phyloP scores from a whole-genome alignment of 2,329 filamentous ascomycete species.

The Pseudomassariella vexata region DNA sequence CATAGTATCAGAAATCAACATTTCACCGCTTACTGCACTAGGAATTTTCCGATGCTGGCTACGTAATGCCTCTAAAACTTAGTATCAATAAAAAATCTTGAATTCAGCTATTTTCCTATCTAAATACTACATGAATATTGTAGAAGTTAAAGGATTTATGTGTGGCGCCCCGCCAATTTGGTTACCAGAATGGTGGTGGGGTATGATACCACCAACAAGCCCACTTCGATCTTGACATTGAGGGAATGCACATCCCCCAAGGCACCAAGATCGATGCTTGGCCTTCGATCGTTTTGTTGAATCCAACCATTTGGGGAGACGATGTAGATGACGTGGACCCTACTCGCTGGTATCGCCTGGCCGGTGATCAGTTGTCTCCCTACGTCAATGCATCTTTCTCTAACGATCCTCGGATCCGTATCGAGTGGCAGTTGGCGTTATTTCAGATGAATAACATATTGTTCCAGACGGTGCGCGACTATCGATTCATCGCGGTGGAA shows the following conservation, averaged over 20 bases:
- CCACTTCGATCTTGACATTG: conserved; percentile 12
- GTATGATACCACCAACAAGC: conserved; percentile 11
- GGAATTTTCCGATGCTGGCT: too few relatives aligned
- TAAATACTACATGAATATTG: too few relatives aligned
- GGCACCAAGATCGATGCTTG: conserved; percentile 15
- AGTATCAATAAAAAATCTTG: too few relatives aligned
- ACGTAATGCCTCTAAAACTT: too few relatives aligned
- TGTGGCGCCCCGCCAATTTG: conserved; percentile 6
- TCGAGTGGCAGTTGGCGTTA: conserved; percentile 18
- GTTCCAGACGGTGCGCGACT: conserved; percentile 13
- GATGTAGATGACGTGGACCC: conserved; percentile 17
- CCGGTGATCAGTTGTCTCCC: conserved; percentile 7
- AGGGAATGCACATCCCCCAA: conserved; percentile 17
- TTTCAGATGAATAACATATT: conserved; percentile 20
- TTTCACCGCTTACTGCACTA: too few relatives aligned
- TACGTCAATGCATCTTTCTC: conserved; percentile 11
- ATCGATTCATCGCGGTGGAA: conserved; percentile 6
- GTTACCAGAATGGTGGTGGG: too few relatives aligned
- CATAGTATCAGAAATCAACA: too few relatives aligned
- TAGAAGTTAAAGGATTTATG: too few relatives aligned
- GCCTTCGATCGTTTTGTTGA: conserved; percentile 13
- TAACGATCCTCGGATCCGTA: conserved; percentile 20
- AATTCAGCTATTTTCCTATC: too few relatives aligned
- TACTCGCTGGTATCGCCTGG: conserved; percentile 14
- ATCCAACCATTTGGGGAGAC: conserved; percentile 17